A percentile compares a stretch with the other conserved stretches of the same genome.
phyloP scores from a whole-genome alignment of 805 yeast species.

The Spencermartinsiella europaea region DNA sequence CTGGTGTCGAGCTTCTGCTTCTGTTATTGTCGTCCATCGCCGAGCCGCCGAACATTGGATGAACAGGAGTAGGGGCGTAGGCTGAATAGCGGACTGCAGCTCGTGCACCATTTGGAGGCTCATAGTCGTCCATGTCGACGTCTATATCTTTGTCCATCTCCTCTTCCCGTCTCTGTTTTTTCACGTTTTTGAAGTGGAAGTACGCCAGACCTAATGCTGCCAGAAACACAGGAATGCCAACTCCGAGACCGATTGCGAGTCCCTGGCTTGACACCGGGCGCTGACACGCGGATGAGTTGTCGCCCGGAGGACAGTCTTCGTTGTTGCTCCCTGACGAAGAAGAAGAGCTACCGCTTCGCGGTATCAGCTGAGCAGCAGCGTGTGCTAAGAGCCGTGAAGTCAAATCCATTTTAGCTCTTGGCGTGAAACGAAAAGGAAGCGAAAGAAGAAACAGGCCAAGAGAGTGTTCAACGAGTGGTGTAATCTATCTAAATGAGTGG shows the following conservation, averaged over 20 bases:
- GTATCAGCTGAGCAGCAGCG: too few species aligned
- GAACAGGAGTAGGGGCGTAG: not conserved
- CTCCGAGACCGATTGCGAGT: slow-evolving; percentile 33
- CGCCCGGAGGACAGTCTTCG: slow-evolving; percentile 11
- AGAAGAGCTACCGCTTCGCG: too few species aligned
- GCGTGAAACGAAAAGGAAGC: too few species aligned
- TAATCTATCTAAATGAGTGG: too few species aligned
- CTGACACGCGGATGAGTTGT: slow-evolving; percentile 17
- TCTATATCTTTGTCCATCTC: slow-evolving; percentile 32
- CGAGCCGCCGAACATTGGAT: not conserved
- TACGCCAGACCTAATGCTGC: slow-evolving; percentile 29
- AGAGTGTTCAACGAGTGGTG: too few species aligned
- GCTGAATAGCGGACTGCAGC: not conserved
- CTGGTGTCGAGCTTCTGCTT: not conserved
- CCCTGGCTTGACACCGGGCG: slow-evolving; percentile 18
- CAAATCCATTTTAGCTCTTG: too few species aligned
- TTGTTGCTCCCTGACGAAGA: not conserved
- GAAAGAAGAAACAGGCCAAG: too few species aligned
- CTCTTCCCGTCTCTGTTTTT: slow-evolving; percentile 33
- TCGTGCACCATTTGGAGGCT: slow-evolving; percentile 7
- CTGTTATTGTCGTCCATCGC: not conserved
- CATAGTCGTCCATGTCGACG: slow-evolving; percentile 30
- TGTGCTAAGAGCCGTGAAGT: too few species aligned
- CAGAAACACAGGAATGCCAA: slow-evolving; percentile 35
- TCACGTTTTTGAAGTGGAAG: slow-evolving; percentile 31